Evolutionary conservation across 139 green algal species (phyloP), one percentile per base, ranked within the genome.

Genomic region (Diplosphaera chodatii): DNA sequence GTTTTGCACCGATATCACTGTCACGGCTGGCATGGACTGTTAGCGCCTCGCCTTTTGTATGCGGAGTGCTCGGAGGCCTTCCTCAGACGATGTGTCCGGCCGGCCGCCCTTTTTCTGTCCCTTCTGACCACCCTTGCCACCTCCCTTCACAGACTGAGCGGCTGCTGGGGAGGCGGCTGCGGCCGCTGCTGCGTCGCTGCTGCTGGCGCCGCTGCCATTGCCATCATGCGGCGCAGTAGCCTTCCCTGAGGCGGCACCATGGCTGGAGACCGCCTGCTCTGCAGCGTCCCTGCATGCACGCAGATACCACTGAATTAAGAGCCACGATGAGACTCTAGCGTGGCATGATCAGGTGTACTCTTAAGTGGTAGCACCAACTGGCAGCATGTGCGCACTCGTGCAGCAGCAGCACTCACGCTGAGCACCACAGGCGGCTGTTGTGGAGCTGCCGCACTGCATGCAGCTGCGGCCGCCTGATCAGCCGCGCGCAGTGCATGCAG

Each of bases 1-100:
- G 64, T 32, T n/a, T 8, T 68, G 32, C 64, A n/a, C n/a, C n/a
- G n/a, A 40, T 23, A 32, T 25, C 64, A 68, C 27, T 40, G 31
- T 18, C 64, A 68, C n/a, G n/a, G n/a, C n/a, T n/a, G n/a, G n/a
- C n/a, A n/a, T n/a, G n/a, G n/a, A n/a, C n/a, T n/a, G n/a, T 63
- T 3, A 22, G 40, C 40, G 32, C 37, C 21, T n/a, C 0, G 59
- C 87, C 88, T 97, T 96, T 31, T 85, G 66, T 0, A 91, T 77
- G 15, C 87, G 78, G 69, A 96, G 64, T 21, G 76, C 82, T 3
- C 80, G 74, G 55, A 96, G 86, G 48, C 94, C 90, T 56, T 89
- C 88, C 28, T 83, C 73, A 3, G 77, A 86, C 0, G 82, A 89
- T 0, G 83, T 82, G 55, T 55, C 70, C 30, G 48, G 23, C 33